phyloP scores from a whole-genome alignment of 805 yeast species.

The Metschnikowia noctiluminum region DNA sequence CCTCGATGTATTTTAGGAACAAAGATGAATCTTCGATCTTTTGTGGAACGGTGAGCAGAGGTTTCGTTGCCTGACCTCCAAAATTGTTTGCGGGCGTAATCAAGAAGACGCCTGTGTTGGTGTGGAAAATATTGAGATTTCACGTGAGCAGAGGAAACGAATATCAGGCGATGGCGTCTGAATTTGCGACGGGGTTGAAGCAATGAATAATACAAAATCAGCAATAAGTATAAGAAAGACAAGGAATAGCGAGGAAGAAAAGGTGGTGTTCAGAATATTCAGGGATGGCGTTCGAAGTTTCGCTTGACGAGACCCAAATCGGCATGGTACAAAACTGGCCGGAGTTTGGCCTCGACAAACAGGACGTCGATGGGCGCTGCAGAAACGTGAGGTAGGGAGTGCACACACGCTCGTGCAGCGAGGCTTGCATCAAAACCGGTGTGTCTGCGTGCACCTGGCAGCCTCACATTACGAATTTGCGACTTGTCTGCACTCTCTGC shows the following conservation, averaged over 20 bases:
- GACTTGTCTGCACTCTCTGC: no score
- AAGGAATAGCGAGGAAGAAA: neutral
- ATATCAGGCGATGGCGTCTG: neutral
- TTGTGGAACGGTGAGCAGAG: no score
- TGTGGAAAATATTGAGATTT: slow-evolving; percentile 5
- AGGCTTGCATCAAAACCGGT: neutral
- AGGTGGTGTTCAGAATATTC: neutral
- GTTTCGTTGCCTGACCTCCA: no score
- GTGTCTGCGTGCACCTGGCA: neutral
- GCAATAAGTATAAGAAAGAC: neutral
- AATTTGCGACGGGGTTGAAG: neutral
- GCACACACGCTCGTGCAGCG: neutral
- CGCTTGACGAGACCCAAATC: neutral
- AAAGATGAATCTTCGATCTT: neutral
- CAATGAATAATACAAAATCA: neutral
- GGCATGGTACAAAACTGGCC: slow-evolving; percentile 6
- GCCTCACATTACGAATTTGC: no score
- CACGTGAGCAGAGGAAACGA: neutral
- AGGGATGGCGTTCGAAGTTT: neutral
- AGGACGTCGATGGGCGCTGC: neutral
- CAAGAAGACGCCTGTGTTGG: neutral
- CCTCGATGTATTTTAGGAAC: no score
- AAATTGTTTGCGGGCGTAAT: neutral
- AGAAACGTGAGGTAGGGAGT: neutral
- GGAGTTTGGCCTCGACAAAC: slow-evolving; percentile 3